Evolutionary conservation across 441 rosid genomes (phyloP), one percentile per base, ranked within the genome.

Genomic region (California macrophylla): DNA sequence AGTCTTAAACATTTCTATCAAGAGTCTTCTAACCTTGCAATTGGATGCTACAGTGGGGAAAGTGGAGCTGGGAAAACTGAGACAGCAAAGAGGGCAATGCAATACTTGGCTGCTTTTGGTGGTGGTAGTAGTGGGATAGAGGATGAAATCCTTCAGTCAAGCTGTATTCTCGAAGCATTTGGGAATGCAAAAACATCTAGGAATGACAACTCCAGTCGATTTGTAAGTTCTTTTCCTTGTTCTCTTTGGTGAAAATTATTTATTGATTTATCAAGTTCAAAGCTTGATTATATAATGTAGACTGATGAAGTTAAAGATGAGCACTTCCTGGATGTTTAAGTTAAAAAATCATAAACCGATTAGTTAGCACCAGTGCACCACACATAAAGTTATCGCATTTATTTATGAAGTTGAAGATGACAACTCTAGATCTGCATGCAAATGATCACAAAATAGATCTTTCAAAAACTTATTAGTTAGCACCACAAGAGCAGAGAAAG

Each of bases 21-120:
- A 50, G 0, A 71, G 66, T 71, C 61, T 56, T 56, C 20, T 50
- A 23, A 10, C 62, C 62, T 56, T 21, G 62, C 62, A 21, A 8
- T 75, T 69, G 20, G 70, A 76, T 74, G 56, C 3, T 78, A 64
- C 86, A 96, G 99, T 77, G 99, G 99, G 69, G 98, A 89, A 87
- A 90, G 97, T 78, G 99, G 98, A 69, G 86, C 99, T 74, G 99
- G 98, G 64, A 96, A 96, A 84, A 96, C 98, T 6, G 98, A 96
- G 86, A 91, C 99, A 3, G 98, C 96, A 74, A 96, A 91, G 82
- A 82, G 80, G 79, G 92, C 86, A 26, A 88, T 93, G 97, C 91
- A 87, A 77, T 96, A 93, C 79, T 84, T 96, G 83, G 92, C 96
- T 76, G 77, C 93, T 66, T 85, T 86, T 80, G 92, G 97, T 79